These are phyloP conservation scores for Monosporozyma siamensis DNA, from an alignment of 805 yeast genomes.

Conservation along the genomic window DNA sequence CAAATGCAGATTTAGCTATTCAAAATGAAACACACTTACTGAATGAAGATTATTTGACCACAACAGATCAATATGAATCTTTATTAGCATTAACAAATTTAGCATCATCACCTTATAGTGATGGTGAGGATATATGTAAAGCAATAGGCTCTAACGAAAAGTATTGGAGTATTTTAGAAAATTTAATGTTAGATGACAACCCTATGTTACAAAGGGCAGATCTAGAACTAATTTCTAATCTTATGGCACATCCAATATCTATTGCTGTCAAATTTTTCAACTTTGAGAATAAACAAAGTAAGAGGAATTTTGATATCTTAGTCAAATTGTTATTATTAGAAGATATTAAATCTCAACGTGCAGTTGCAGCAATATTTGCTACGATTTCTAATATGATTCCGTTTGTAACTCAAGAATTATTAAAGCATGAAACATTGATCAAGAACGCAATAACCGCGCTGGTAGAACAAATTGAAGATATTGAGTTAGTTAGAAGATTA, in stretches of 20 bases:
- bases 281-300: constrained; percentile 32
- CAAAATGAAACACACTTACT: constrained; percentile 6
- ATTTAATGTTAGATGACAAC: constrained; percentile 37
- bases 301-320: constrained; percentile 34
- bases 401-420: constrained; percentile 28
- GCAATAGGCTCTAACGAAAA: constrained; percentile 27
- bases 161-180: constrained; percentile 41
- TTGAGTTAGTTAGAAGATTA: constrained; percentile 27
- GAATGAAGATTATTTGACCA: constrained; percentile 11
- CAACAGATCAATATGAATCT: constrained; percentile 40
- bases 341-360: constrained; percentile 36
- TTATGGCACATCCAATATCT: constrained; percentile 35
- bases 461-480: constrained; percentile 23
- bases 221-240: constrained; percentile 55
- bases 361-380: constrained; percentile 33
- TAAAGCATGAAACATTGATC: constrained; percentile 19
- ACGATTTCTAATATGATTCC: constrained; percentile 29
- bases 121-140: constrained; percentile 31
- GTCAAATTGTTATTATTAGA: constrained; percentile 34
- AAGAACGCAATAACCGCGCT: constrained; percentile 21
- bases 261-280: constrained; percentile 51
- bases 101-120: constrained; percentile 39
- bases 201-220: constrained; percentile 46
- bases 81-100: constrained; percentile 61
- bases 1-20: constrained; percentile 4